These are phyloP conservation scores for Cutaneotrichosporon spelunceum DNA, from an alignment of 1,284 basidiomycete genomes.

Conservation along the genomic window DNA sequence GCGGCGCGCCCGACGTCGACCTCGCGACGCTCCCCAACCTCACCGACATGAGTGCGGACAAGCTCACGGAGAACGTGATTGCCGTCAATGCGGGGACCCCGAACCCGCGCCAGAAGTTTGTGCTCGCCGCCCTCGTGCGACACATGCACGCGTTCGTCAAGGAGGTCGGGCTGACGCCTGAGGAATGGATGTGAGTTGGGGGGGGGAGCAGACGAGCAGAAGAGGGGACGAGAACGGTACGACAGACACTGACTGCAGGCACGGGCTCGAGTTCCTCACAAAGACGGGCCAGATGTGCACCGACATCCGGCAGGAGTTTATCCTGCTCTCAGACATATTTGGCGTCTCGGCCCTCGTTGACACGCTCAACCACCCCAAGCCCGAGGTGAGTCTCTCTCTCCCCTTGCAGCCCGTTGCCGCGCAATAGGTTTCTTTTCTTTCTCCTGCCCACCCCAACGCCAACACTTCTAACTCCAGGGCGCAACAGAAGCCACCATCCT, in stretches of 20 bases:
- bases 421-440: too few species aligned
- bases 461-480: slow-evolving; percentile 38
- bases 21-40: slow-evolving; percentile 55
- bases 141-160: slow-evolving; percentile 69
- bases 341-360: slow-evolving; percentile 77
- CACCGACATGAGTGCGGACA: slow-evolving; percentile 53
- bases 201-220: too few species aligned
- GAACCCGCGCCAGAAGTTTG: slow-evolving; percentile 56
- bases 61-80: slow-evolving; percentile 60
- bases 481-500: slow-evolving; percentile 74
- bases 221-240: too few species aligned
- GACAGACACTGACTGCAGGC: slow-evolving; percentile 29
- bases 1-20: slow-evolving; percentile 26
- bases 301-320: slow-evolving; percentile 74
- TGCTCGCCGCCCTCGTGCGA: slow-evolving; percentile 57
- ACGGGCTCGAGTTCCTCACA: slow-evolving; percentile 71
- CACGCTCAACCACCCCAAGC: slow-evolving; percentile 66
- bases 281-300: slow-evolving; percentile 68
- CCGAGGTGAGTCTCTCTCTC: slow-evolving; percentile 2
- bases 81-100: slow-evolving; percentile 55
- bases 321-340: slow-evolving; percentile 72
- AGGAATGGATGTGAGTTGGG: slow-evolving; percentile 69
- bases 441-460: neutral
- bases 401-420: too few species aligned
- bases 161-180: slow-evolving; percentile 70